Percentiles rank a stretch among this genome's conserved stretches.
phyloP scores from a whole-genome alignment of 116 monocot species.

The Iris pallida region DNA sequence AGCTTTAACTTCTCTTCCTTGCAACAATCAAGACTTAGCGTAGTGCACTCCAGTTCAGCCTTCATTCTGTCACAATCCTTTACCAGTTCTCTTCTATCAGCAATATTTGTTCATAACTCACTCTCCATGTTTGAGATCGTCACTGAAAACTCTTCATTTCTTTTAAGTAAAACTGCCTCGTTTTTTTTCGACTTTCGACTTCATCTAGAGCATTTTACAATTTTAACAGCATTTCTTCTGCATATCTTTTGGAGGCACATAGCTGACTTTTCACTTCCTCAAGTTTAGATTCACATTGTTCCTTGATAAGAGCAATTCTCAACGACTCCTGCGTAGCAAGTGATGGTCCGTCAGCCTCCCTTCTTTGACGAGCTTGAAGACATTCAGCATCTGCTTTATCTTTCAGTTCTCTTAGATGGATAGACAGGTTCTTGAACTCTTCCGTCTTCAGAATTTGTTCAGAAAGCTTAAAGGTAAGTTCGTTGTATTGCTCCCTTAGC shows the following conservation, averaged over 20 bases:
- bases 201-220: slow-evolving; percentile 91
- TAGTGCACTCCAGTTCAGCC: slow-evolving; percentile 78
- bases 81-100: slow-evolving; percentile 55
- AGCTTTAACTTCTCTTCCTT: slow-evolving; percentile 88
- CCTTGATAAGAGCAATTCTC: slow-evolving; percentile 92
- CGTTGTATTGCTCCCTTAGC: too few relatives aligned
- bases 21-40: slow-evolving; percentile 78
- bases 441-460: too few relatives aligned
- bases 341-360: slow-evolving; percentile 43
- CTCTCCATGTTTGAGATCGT: slow-evolving; percentile 58
- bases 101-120: slow-evolving; percentile 43
- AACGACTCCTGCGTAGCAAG: slow-evolving; percentile 59
- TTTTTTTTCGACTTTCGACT: slow-evolving; percentile 60
- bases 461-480: too few relatives aligned
- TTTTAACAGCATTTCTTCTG: slow-evolving; percentile 89
- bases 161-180: slow-evolving; percentile 67
- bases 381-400: slow-evolving; percentile 78
- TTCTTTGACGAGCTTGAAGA: slow-evolving; percentile 55
- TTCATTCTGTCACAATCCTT: slow-evolving; percentile 77
- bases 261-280: slow-evolving; percentile 80
- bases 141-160: too few relatives aligned
- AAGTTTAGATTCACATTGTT: slow-evolving; percentile 79
- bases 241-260: slow-evolving; percentile 61
- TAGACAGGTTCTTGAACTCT: slow-evolving; percentile 88
- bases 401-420: slow-evolving; percentile 82